Evolutionary conservation across 306 rosid species (phyloP).

Genomic region (Chamaecrista fasciculata): DNA sequence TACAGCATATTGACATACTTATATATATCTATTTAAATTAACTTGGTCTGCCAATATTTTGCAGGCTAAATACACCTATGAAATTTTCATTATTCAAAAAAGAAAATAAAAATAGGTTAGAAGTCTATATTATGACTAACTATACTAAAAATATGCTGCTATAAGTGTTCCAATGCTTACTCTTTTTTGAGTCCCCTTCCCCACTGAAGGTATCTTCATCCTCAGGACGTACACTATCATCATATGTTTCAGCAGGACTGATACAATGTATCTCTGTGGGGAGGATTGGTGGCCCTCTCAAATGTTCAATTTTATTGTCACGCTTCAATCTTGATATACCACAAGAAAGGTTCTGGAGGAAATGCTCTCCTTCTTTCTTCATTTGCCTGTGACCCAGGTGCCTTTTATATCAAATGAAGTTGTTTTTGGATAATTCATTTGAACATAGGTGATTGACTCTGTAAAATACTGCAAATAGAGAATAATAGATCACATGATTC

Average conservation of each 20-base stretch:
- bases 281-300: conserved; percentile 43
- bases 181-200: conserved; percentile 16
- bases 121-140: background rate
- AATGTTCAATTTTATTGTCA: conserved; percentile 32
- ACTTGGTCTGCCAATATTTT: too few species aligned
- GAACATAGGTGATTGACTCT: conserved; percentile 17
- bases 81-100: background rate
- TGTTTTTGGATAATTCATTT: background rate
- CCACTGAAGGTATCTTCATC: conserved; percentile 27
- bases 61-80: too few species aligned
- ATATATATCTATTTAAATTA: too few species aligned
- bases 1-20: too few species aligned
- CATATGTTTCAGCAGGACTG: conserved; percentile 39
- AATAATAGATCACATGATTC: background rate
- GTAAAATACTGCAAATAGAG: too few species aligned
- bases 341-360: conserved; percentile 53
- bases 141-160: background rate
- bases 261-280: conserved; percentile 1
- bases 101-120: background rate
- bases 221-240: conserved; percentile 53
- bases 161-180: conserved; percentile 32
- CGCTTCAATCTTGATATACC: conserved; percentile 58
- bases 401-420: conserved; percentile 8
- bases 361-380: conserved; percentile 61
- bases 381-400: conserved; percentile 48